Evolutionary conservation across 176 grass and related monocot genomes (phyloP).

Genomic region (Hyparrhenia diplandra): DNA sequence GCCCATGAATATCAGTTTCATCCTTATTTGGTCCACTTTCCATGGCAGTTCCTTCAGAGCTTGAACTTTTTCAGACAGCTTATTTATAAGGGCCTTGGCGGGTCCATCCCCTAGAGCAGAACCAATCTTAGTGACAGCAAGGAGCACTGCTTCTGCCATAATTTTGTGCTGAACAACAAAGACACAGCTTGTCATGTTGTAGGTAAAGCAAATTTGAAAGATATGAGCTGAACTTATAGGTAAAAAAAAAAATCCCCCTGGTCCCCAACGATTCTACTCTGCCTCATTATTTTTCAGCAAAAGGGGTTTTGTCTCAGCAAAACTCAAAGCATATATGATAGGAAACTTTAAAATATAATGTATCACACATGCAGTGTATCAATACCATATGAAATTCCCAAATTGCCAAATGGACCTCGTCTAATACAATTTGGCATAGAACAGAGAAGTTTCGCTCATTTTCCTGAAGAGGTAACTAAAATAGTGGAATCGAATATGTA

Average conservation of each 20-base stretch:
- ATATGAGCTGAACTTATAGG: background rate
- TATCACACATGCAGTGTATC: background rate
- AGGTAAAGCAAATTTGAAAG: background rate
- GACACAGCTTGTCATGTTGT: background rate
- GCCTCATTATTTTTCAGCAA: background rate
- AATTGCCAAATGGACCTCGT: background rate
- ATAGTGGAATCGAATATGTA: background rate
- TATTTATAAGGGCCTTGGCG: background rate
- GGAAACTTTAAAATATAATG: background rate
- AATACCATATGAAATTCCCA: background rate
- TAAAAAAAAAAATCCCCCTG: background rate
- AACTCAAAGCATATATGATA: background rate
- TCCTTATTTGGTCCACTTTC: slow-evolving; percentile 10
- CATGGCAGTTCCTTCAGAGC: slow-evolving; percentile 3
- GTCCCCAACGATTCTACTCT: background rate
- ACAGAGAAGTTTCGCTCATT: background rate
- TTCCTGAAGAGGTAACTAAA: background rate
- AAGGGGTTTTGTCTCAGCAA: background rate
- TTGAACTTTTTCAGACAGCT: slow-evolving; percentile 29
- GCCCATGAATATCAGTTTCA: slow-evolving; percentile 11
- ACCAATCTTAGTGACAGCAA: slow-evolving; percentile 18
- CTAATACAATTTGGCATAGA: background rate
- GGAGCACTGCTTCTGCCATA: slow-evolving; percentile 29
- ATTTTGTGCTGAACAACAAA: slow-evolving; percentile 16
- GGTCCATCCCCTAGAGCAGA: background rate